Evolutionary conservation across 2,329 filamentous ascomycete species (phyloP).

Genomic region (Sporothrix inflata): DNA sequence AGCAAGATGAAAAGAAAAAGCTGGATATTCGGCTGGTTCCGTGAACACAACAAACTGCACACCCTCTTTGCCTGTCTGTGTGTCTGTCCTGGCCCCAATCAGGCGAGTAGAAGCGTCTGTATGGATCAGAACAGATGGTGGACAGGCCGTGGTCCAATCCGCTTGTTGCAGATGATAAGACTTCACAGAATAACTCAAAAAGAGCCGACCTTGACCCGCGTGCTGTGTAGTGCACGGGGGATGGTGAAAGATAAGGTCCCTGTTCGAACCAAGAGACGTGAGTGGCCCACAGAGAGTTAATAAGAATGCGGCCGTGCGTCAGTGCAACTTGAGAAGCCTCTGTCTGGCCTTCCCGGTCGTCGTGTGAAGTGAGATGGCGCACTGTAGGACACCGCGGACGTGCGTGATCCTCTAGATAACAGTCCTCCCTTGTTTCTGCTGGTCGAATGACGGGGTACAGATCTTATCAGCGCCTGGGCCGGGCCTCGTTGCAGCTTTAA

Average conservation of each 20-base stretch:
- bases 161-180: slow-evolving; percentile 29
- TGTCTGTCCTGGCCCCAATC: slow-evolving; percentile 5
- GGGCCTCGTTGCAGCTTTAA: slow-evolving; percentile 7
- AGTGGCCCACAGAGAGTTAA: slow-evolving; percentile 25
- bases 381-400: background rate
- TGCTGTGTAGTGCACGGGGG: background rate
- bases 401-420: slow-evolving; percentile 16
- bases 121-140: background rate
- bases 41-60: background rate
- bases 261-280: slow-evolving; percentile 15
- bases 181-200: background rate
- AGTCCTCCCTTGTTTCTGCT: background rate
- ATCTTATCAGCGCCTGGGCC: slow-evolving; percentile 20
- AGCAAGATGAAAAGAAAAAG: background rate
- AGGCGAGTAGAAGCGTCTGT: background rate
- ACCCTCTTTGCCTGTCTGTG: background rate
- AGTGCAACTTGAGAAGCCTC: slow-evolving; percentile 10
- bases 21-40: slow-evolving; percentile 3
- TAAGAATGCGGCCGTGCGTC: slow-evolving; percentile 19
- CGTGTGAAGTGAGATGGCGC: slow-evolving; percentile 24
- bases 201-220: background rate
- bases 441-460: slow-evolving; percentile 6
- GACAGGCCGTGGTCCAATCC: slow-evolving; percentile 20
- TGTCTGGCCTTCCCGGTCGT: background rate
- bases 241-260: slow-evolving; percentile 29